phyloP scores from a whole-genome alignment of 2,329 filamentous ascomycete species.

The Colletotrichum sp. region DNA sequence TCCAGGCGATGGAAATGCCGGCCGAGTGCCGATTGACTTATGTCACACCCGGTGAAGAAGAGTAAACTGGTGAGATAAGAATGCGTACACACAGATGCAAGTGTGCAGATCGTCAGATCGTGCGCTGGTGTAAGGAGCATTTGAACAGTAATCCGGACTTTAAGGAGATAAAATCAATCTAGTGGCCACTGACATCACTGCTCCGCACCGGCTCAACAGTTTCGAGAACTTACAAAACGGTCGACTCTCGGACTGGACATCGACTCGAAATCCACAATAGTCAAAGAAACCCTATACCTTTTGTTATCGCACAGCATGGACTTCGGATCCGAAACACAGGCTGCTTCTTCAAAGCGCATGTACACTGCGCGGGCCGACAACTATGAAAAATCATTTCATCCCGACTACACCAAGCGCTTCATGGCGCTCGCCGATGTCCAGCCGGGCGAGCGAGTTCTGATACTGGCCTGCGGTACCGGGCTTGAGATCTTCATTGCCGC shows the following conservation, averaged over 20 bases:
- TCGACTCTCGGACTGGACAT: neutral
- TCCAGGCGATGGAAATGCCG: neutral
- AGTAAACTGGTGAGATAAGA: neutral
- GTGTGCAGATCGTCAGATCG: neutral
- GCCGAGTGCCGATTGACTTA: neutral
- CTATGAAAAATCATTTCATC: conserved; percentile 40
- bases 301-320: neutral
- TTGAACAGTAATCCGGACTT: neutral
- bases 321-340: conserved; percentile 24
- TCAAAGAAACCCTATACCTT: neutral
- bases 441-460: conserved; percentile 31
- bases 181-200: neutral
- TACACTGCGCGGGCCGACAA: conserved; percentile 33
- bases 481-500: conserved; percentile 35
- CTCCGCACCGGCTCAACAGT: neutral
- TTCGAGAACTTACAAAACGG: neutral
- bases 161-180: neutral
- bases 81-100: neutral
- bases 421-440: conserved; percentile 28
- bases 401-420: conserved; percentile 33
- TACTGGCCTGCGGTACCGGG: conserved; percentile 40
- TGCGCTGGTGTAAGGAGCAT: neutral
- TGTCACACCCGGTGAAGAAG: neutral
- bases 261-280: neutral
- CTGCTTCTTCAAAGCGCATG: conserved; percentile 30